These are phyloP conservation scores for Grifola frondosa DNA, from an alignment of 1,284 basidiomycete genomes.

Conservation along the genomic window DNA sequence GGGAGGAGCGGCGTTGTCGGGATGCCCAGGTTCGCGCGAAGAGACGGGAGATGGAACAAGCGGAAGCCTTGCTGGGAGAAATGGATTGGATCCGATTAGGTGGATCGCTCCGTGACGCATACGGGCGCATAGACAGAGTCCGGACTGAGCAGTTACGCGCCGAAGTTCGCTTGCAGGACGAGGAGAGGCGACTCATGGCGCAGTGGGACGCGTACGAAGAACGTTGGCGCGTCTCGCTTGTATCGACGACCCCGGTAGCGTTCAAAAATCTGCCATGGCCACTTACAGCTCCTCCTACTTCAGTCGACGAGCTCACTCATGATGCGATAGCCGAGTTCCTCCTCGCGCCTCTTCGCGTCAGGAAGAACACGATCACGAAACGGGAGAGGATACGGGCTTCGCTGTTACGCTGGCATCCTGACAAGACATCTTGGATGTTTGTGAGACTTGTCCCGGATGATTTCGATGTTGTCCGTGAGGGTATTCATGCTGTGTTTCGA, in stretches of 20 bases:
- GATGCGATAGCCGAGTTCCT: conserved; percentile 53
- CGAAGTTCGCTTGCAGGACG: conserved; percentile 42
- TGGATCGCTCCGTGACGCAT: conserved; percentile 49
- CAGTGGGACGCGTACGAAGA: conserved; percentile 53
- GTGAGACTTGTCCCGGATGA: conserved; percentile 52
- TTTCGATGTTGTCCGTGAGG: conserved; percentile 45
- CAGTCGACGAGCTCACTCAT: conserved; percentile 40
- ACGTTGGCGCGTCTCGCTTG: conserved; percentile 42
- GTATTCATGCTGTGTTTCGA: conserved; percentile 36
- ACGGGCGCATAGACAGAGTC: conserved; percentile 47
- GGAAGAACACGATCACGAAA: conserved; percentile 38
- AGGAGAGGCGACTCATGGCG: conserved; percentile 35
- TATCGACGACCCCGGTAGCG: conserved; percentile 20
- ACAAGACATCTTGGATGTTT: conserved; percentile 59
- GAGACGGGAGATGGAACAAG: conserved; percentile 31
- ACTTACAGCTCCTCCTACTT: conserved; percentile 30
- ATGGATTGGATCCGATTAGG: conserved; percentile 60
- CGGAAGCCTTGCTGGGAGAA: conserved; percentile 41
- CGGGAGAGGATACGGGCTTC: conserved; percentile 59
- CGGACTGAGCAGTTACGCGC: conserved; percentile 46
- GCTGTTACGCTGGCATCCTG: conserved; percentile 72
- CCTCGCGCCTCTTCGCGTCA: conserved; percentile 45
- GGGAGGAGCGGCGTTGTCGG: conserved; percentile 10
- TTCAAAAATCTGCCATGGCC: conserved; percentile 67
- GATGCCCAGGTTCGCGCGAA: conserved; percentile 22